Conservation (phyloP, 192 early-diverging fungal species). For the Phycomyces nitens region DNA sequence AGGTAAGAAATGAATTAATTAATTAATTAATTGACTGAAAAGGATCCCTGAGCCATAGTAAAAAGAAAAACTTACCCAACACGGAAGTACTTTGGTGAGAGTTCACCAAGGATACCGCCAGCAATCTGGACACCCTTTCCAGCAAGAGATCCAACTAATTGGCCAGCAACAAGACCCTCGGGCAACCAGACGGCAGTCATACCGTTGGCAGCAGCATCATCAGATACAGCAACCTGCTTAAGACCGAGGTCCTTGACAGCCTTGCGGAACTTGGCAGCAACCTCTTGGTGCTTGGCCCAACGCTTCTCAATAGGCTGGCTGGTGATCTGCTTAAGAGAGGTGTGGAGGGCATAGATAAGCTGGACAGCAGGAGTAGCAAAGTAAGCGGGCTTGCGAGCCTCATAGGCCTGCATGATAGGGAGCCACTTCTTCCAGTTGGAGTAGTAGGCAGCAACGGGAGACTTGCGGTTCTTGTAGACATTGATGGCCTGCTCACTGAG, state of each 20-base stretch:
- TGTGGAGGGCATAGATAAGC: conserved; percentile 83
- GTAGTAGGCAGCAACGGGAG: conserved; percentile 85
- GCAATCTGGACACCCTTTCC: conserved; percentile 83
- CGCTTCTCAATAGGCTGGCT: conserved; percentile 68
- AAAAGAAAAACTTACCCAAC: conserved; percentile 70
- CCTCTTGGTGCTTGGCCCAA: conserved; percentile 75
- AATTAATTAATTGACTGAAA: too few relatives aligned
- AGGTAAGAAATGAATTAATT: too few relatives aligned
- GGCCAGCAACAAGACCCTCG: conserved; percentile 68
- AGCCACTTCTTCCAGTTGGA: conserved; percentile 92
- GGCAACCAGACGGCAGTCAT: conserved; percentile 91
- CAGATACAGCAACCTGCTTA: conserved; percentile 61
- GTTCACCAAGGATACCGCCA: conserved; percentile 82
- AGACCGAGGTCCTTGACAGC: conserved; percentile 67
- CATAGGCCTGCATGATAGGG: conserved; percentile 95
- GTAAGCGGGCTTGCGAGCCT: conserved; percentile 86
- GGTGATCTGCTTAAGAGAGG: conserved; percentile 76
- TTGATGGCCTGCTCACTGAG: conserved; percentile 72
- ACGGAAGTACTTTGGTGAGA: conserved; percentile 91
- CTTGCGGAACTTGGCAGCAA: conserved; percentile 71
- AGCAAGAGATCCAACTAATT: conserved; percentile 75
- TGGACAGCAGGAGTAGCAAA: conserved; percentile 98
- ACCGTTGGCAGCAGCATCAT: conserved; percentile 63
- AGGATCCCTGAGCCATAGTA: too few relatives aligned
- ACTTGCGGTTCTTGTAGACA: conserved; percentile 67